A percentile compares a stretch with the other conserved stretches of the same genome.
Conservation (phyloP, 1,284 basidiomycete species). For the Irpex rosettiformis region DNA sequence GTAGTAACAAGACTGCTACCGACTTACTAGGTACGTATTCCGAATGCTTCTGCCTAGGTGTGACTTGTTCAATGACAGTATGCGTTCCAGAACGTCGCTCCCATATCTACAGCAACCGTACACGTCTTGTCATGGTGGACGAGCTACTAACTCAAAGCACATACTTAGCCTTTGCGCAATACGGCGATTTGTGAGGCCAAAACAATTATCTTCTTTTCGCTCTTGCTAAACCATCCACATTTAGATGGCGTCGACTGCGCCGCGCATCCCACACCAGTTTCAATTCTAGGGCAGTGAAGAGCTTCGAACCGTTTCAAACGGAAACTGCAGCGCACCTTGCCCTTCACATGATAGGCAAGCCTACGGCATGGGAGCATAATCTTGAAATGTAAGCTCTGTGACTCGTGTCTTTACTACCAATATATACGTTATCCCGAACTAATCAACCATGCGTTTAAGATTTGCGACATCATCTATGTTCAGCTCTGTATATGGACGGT, state of each 20-base stretch:
- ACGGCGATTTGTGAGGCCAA: not conserved
- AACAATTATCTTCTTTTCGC: not conserved
- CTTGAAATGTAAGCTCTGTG: not conserved
- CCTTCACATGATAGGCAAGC: not conserved
- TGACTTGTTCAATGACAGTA: not conserved
- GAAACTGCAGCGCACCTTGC: not conserved
- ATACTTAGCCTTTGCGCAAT: not conserved
- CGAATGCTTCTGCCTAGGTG: too few species aligned
- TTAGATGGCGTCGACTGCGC: not conserved
- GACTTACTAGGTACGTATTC: conserved; percentile 52
- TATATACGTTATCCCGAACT: too few species aligned
- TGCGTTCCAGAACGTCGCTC: conserved; percentile 31
- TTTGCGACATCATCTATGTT: not conserved
- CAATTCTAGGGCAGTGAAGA: not conserved
- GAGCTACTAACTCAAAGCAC: conserved; percentile 32
- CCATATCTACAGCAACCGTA: conserved; percentile 61
- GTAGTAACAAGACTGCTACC: conserved; percentile 44
- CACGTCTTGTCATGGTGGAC: conserved; percentile 53
- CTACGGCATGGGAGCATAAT: not conserved
- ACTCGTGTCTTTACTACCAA: too few species aligned
- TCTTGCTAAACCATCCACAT: not conserved
- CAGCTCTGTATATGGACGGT: not conserved
- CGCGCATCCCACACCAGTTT: not conserved
- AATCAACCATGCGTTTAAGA: not conserved
- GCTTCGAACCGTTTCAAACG: not conserved